A percentile compares a stretch with the other conserved stretches of the same genome.
Conservation (phyloP, 345 rosid species). For the Ceriops zippeliana region DNA sequence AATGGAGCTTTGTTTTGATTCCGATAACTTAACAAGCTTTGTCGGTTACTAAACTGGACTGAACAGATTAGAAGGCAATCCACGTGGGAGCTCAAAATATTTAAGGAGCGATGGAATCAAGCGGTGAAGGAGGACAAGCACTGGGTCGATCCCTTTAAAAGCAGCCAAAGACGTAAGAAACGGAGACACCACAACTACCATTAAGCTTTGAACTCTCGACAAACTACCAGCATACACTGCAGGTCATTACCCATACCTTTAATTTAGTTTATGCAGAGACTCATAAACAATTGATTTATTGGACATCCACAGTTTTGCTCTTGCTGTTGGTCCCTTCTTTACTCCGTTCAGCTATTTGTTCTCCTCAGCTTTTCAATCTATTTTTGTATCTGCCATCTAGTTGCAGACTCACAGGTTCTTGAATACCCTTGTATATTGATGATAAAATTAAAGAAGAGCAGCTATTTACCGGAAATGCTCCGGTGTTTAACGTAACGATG, state of each 20-base stretch:
- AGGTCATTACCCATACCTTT: slow-evolving; percentile 22
- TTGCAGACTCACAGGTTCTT: too few relatives aligned
- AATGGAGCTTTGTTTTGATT: neutral
- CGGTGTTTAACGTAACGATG: too few relatives aligned
- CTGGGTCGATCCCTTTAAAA: slow-evolving; percentile 68
- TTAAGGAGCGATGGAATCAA: slow-evolving; percentile 71
- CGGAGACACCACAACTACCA: slow-evolving; percentile 20
- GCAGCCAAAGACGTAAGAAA: slow-evolving; percentile 25
- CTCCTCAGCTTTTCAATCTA: neutral
- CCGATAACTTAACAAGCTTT: neutral
- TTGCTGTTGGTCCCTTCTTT: neutral
- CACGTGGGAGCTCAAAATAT: slow-evolving; percentile 69
- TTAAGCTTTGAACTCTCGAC: slow-evolving; percentile 1
- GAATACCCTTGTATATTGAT: too few relatives aligned
- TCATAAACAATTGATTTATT: slow-evolving; percentile 39
- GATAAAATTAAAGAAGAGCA: too few relatives aligned
- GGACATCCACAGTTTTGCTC: slow-evolving; percentile 7
- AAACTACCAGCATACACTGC: neutral
- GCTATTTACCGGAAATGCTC: too few relatives aligned
- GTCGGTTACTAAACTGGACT: neutral
- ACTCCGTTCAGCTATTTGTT: neutral
- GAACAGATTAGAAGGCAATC: slow-evolving; percentile 89
- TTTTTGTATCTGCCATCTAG: neutral
- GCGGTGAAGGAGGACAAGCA: slow-evolving; percentile 60
- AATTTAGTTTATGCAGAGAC: slow-evolving; percentile 21